Percentiles rank a stretch among this genome's conserved stretches.
These are phyloP conservation scores for Petrea volubilis DNA, from an alignment of 257 asterid species.

Conservation along the genomic window DNA sequence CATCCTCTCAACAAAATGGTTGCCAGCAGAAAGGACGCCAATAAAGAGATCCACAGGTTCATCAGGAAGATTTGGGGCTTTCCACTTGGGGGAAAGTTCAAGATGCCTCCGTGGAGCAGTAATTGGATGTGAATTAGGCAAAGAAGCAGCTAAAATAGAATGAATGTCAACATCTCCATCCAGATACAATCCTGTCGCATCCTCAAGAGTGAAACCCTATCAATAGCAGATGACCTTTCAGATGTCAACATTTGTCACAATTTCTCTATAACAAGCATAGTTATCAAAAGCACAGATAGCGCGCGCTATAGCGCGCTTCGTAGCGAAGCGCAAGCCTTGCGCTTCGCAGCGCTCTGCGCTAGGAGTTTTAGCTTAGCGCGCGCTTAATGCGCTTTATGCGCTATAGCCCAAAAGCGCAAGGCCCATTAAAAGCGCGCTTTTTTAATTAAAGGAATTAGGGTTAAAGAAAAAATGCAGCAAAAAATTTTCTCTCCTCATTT, in stretches of 20 bases:
- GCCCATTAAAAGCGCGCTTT: too few species aligned
- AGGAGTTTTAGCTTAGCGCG: too few species aligned
- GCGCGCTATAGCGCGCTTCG: too few species aligned
- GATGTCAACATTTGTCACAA: constrained; percentile 19
- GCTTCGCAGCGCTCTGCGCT: too few species aligned
- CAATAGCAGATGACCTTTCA: constrained; percentile 17
- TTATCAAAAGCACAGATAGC: too few species aligned
- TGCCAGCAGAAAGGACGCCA: constrained; percentile 93
- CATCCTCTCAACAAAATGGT: constrained; percentile 97
- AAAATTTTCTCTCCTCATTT: too few species aligned
- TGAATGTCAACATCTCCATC: constrained; percentile 79
- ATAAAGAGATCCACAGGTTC: constrained; percentile 79
- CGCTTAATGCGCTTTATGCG: too few species aligned
- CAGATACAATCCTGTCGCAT: constrained; percentile 79
- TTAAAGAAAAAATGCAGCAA: too few species aligned
- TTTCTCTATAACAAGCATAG: background rate
- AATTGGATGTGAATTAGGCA: constrained; percentile 84
- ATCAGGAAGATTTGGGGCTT: constrained; percentile 63
- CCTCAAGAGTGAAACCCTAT: constrained; percentile 93
- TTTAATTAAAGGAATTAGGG: too few species aligned
- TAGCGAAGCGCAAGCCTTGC: too few species aligned
- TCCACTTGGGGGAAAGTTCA: constrained; percentile 72
- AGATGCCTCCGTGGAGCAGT: constrained; percentile 74
- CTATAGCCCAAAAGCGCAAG: too few species aligned
- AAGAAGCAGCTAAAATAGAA: constrained; percentile 74